These are phyloP conservation scores for Musa balbisiana DNA, from an alignment of 202 grass and related monocot genomes.

Conservation along the genomic window DNA sequence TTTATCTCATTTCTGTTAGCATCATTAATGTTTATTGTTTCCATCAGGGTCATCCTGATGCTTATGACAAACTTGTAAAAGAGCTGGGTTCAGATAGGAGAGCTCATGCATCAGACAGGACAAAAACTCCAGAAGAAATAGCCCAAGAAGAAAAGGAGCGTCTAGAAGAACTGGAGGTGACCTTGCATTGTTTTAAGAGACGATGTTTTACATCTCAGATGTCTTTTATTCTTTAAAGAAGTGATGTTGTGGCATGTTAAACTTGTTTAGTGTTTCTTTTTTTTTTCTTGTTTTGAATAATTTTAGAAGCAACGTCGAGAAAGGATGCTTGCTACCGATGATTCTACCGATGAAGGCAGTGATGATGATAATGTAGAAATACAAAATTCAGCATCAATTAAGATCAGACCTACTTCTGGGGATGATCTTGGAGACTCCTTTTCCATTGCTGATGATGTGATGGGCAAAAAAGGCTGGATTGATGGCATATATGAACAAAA, in stretches of 20 bases:
- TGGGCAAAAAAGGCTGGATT: constrained; percentile 49
- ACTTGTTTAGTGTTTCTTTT: neutral
- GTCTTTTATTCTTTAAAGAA: neutral
- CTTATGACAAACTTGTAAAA: constrained; percentile 91
- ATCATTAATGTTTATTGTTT: neutral
- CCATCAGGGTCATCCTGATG: constrained; percentile 47
- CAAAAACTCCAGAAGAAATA: constrained; percentile 93
- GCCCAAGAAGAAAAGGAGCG: constrained; percentile 79
- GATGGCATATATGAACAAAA: constrained; percentile 59
- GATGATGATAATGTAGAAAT: constrained; percentile 33
- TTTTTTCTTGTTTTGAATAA: neutral
- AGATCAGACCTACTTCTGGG: constrained; percentile 64
- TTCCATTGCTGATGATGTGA: constrained; percentile 29
- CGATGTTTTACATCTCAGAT: neutral
- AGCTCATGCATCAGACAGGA: constrained; percentile 72
- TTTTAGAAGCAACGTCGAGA: constrained; percentile 65
- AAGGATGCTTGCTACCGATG: constrained; percentile 66
- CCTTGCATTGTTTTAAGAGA: neutral
- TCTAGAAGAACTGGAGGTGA: constrained; percentile 80
- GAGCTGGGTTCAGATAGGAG: constrained; percentile 78
- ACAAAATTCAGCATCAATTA: constrained; percentile 26
- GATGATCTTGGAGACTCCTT: constrained; percentile 95
- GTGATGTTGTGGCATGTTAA: neutral
- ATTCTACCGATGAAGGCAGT: constrained; percentile 50
- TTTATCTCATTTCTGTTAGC: neutral